These are phyloP conservation scores for Exophiala mesophila DNA, from an alignment of 2,329 filamentous ascomycete species.

Conservation along the genomic window DNA sequence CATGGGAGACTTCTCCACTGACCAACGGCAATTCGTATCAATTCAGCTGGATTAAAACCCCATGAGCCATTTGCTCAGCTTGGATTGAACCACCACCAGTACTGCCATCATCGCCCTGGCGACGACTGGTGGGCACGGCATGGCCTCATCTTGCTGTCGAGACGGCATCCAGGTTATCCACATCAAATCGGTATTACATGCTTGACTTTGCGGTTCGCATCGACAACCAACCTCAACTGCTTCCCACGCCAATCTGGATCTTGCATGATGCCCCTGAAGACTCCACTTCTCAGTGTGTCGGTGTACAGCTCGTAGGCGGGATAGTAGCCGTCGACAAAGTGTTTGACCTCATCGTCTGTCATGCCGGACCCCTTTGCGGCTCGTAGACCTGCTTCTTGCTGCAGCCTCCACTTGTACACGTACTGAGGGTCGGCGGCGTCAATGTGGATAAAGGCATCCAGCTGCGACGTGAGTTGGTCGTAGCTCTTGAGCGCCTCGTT, in stretches of 20 bases:
- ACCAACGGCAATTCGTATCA: too few species aligned
- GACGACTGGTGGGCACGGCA: too few species aligned
- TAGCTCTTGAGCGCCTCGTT: slow-evolving; percentile 57
- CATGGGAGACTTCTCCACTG: too few species aligned
- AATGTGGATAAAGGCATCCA: slow-evolving; percentile 62
- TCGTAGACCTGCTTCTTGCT: slow-evolving; percentile 72
- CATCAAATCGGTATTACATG: slow-evolving; percentile 10
- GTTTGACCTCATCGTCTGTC: slow-evolving; percentile 71
- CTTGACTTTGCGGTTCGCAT: slow-evolving; percentile 56
- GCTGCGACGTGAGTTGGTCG: slow-evolving; percentile 53
- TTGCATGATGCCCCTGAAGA: slow-evolving; percentile 41
- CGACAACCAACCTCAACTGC: slow-evolving; percentile 60
- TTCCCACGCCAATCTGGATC: slow-evolving; percentile 41
- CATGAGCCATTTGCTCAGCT: too few species aligned
- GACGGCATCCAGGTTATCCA: neutral
- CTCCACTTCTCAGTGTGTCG: slow-evolving; percentile 53
- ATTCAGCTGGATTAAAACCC: too few species aligned
- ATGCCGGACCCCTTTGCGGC: slow-evolving; percentile 67
- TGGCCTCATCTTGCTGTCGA: neutral
- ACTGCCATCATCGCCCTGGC: too few species aligned
- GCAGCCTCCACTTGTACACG: slow-evolving; percentile 77
- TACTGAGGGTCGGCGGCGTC: slow-evolving; percentile 68
- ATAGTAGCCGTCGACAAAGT: slow-evolving; percentile 70
- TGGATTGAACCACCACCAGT: too few species aligned
- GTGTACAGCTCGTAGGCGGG: slow-evolving; percentile 68